These are phyloP conservation scores for Cruciata laevipes DNA, from an alignment of 257 asterid genomes.

Conservation along the genomic window DNA sequence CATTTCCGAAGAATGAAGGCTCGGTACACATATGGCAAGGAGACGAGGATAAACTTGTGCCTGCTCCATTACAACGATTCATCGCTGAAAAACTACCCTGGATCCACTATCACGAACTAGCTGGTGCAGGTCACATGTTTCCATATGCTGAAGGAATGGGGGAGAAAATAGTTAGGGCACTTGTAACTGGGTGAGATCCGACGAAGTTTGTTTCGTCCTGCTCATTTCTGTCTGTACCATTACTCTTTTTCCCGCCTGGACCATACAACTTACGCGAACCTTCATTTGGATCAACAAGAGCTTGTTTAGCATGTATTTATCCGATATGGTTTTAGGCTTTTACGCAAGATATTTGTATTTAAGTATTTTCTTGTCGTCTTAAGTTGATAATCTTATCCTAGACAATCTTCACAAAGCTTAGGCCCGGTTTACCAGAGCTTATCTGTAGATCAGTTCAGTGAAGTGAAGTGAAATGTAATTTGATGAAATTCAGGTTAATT, in stretches of 20 bases:
- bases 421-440: no score
- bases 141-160: slow-evolving; percentile 48
- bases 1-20: slow-evolving; percentile 48
- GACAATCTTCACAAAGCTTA: not conserved
- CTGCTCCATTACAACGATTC: slow-evolving; percentile 57
- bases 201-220: not conserved
- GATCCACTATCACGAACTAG: slow-evolving; percentile 70
- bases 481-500: no score
- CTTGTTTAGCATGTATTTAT: not conserved
- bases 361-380: no score
- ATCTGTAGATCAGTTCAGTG: no score
- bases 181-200: slow-evolving; percentile 28
- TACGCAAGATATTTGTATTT: not conserved
- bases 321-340: not conserved
- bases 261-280: not conserved
- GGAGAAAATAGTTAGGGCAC: slow-evolving; percentile 42
- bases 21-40: slow-evolving; percentile 85
- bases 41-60: slow-evolving; percentile 61
- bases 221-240: not conserved
- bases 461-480: no score
- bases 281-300: not conserved
- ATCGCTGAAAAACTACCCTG: slow-evolving; percentile 60
- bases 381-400: not conserved
- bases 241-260: not conserved
- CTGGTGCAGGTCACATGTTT: slow-evolving; percentile 75